Percentiles rank a stretch among this genome's conserved stretches.
Evolutionary conservation across 371 early-diverging fungal genomes (phyloP).

Genomic region (Quaeritorhiza haematococci): DNA sequence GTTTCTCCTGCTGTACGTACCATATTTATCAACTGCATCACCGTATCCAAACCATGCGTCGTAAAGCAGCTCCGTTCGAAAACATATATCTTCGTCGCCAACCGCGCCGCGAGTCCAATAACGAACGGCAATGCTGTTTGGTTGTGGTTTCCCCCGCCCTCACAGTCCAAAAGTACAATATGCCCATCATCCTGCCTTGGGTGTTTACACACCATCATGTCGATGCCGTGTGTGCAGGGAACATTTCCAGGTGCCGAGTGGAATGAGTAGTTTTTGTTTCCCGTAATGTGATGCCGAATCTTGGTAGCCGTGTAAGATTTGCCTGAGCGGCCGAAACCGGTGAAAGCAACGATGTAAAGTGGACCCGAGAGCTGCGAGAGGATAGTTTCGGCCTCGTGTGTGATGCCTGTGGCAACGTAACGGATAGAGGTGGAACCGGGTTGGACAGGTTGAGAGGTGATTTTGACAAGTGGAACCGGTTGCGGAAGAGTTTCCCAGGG

Average conservation of each 20-base stretch:
- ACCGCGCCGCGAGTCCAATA: constrained; percentile 43
- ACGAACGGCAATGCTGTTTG: constrained; percentile 48
- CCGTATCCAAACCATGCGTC: constrained; percentile 45
- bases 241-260: constrained; percentile 39
- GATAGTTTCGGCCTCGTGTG: constrained; percentile 35
- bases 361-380: constrained; percentile 36
- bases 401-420: constrained; percentile 40
- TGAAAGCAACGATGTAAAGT: constrained; percentile 39
- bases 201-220: constrained; percentile 41
- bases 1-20: constrained; percentile 7
- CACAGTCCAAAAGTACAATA: constrained; percentile 44
- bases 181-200: constrained; percentile 30
- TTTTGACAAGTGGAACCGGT: constrained; percentile 34
- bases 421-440: constrained; percentile 14
- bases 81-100: constrained; percentile 37
- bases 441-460: constrained; percentile 18
- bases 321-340: constrained; percentile 47
- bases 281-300: constrained; percentile 25
- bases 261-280: constrained; percentile 21
- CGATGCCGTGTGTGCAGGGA: constrained; percentile 49
- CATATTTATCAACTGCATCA: constrained; percentile 51
- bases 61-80: constrained; percentile 51
- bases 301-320: constrained; percentile 39
- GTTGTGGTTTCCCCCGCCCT: constrained; percentile 49
- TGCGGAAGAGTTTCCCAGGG: constrained; percentile 31